Base-by-base conservation (phyloP, 306 rosid species). In the Ceratonia siliqua region DNA sequence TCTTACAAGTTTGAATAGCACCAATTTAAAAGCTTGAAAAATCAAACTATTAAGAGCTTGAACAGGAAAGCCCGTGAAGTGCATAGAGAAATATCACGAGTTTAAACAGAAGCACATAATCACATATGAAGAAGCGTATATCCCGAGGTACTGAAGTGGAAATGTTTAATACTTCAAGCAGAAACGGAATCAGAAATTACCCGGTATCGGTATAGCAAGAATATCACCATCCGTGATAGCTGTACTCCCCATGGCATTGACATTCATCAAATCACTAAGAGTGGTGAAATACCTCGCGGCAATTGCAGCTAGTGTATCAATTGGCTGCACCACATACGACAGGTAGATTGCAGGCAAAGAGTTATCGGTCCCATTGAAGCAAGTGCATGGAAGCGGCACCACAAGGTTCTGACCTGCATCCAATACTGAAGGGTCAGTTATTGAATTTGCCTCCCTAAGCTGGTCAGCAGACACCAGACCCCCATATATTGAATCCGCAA, bases 321-420 rank as follows among this genome's bases (percentile, higher is more conserved):
- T 80, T 5, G 85, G 79, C 25, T 45, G 78, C 48, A 91, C 97
- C 79, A 91, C 97, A 41, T 91, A 85, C 13, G 97, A 89, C 82
- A 89, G 72, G 79, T 91, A 91, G 27, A 89, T 81, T 14, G 97
- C 92, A 5, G 97, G 94, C 83, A 89, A 48, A 8, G 68, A 62
- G 75, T 89, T 89, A 66, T 91, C 97, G 0, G 88, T 91, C 53
- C 91, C 92, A 52, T 91, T 91, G 62, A 89, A 91, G 68, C 97
- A 91, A 70, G 94, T 89, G 46, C 94, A 89, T 27, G 94, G 97
- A 53, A 91, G 83, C 2, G 97, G 94, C 82, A 89, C 92, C 59
- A 81, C 82, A 41, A 91, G 94, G 30, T 33, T 80, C 81, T 85
- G 92, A 6, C 94, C 97, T 39, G 82, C 87, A 7, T 91, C 94